Evolutionary conservation across 345 rosid species (phyloP).

Genomic region (Melaleuca quinquenervia): DNA sequence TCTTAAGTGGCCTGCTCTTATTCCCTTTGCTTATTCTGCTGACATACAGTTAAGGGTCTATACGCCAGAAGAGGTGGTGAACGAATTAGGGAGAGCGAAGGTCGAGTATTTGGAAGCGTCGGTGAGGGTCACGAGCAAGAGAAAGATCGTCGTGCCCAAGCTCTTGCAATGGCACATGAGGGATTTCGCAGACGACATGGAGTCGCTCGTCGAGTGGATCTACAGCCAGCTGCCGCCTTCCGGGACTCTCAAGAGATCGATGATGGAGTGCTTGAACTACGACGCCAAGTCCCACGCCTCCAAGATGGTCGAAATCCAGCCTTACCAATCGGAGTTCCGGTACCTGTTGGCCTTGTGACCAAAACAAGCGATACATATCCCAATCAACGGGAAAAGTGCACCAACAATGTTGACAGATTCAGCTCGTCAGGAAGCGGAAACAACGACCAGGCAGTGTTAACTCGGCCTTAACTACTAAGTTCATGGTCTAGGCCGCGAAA

Average conservation of each 20-base stretch:
- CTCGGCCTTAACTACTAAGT: not conserved
- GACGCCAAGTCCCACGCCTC: conserved; percentile 33
- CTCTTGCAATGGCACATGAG: conserved; percentile 84
- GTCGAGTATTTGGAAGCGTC: conserved; percentile 79
- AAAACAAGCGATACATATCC: not conserved
- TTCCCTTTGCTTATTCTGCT: not conserved
- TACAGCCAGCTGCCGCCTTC: conserved; percentile 76
- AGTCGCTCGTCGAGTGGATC: conserved; percentile 78
- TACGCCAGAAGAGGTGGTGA: conserved; percentile 54
- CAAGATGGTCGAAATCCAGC: conserved; percentile 60
- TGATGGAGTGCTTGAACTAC: conserved; percentile 61
- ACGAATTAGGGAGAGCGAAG: conserved; percentile 64
- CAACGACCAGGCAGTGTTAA: not conserved
- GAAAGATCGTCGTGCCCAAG: conserved; percentile 69
- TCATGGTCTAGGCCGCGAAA: not conserved
- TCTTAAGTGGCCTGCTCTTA: not conserved
- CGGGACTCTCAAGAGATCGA: conserved; percentile 43
- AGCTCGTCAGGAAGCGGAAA: not conserved
- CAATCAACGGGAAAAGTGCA: not conserved
- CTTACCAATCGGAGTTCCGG: conserved; percentile 70
- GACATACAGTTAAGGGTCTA: conserved; percentile 66
- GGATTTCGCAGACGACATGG: conserved; percentile 80
- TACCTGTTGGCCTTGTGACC: conserved; percentile 42
- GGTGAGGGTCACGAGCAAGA: conserved; percentile 66
- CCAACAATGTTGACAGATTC: not conserved